Evolutionary conservation across 768 basidiomycete genomes (phyloP), one percentile per base, ranked within the genome.

Genomic region (Dacryopinax primogenitus): DNA sequence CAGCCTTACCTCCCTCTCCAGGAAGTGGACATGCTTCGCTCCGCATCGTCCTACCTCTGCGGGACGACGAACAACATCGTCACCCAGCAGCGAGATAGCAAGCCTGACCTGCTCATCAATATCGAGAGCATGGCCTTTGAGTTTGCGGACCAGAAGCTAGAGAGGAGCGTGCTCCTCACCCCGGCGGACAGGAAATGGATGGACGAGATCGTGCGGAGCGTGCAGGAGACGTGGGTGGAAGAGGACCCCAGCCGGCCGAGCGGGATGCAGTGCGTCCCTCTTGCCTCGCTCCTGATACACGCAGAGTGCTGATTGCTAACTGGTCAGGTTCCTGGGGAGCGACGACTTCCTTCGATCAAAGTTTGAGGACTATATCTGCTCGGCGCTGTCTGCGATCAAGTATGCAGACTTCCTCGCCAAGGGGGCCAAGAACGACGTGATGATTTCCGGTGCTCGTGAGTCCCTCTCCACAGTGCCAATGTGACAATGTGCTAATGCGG

Each of bases 181-280:
- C 79, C 96, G 0, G 92, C 94, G 0, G 96, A 98, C 74, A 79
- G 95, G 66, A 94, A 90, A 74, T 99, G 96, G 96, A 91, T 98
- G 83, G 94, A 98, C 71, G 92, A 95, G 69, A 85, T 95, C 65
- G 82, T 94, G 39, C 83, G 80, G 63, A 90, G 92, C 67, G 91
- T 95, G 12, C 90, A 90, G 67, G 85, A 88, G 62, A 81, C 82
- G 7, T 94, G 87, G 87, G 81, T 83, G 65, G 83, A 85, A 2
- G 77, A 77, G 11, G 86, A 88, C 68, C 82, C 86, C 0, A 76
- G 76, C 3, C 78, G 79, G 64, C 79, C 81, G 1, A 70, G 75
- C 15, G 81, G 80, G 32, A 83, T 93, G 80, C 84, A 85, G 85
- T 90, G 69, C 61, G 86, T 80, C 39, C 58, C 51, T 58, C 28